Conservation (phyloP, 1,139 yeast species). For the Geotrichum macrosporum region DNA sequence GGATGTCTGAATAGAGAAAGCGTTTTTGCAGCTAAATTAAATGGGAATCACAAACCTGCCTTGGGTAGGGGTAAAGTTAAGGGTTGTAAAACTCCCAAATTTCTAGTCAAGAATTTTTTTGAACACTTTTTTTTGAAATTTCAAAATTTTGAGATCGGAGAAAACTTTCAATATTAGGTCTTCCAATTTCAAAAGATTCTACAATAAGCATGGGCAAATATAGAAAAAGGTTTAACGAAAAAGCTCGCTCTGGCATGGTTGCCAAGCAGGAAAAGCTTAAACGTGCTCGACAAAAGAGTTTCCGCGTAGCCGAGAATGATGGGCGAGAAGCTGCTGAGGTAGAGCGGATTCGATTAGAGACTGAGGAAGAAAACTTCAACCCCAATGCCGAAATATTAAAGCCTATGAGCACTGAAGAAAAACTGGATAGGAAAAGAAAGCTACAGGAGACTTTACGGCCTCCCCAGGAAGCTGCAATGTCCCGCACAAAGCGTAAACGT, state of each 20-base stretch:
- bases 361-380: slow-evolving; percentile 36
- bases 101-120: slow-evolving; percentile 4
- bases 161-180: background rate
- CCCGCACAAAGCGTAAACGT: slow-evolving; percentile 67
- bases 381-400: slow-evolving; percentile 59
- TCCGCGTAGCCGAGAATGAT: slow-evolving; percentile 24
- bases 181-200: too few relatives aligned
- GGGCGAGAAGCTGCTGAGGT: slow-evolving; percentile 45
- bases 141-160: background rate
- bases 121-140: background rate
- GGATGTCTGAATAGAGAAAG: too few relatives aligned
- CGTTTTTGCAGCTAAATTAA: background rate
- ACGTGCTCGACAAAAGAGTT: slow-evolving; percentile 63
- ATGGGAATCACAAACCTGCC: background rate
- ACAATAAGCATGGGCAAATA: slow-evolving; percentile 63
- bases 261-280: slow-evolving; percentile 72
- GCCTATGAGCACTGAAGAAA: slow-evolving; percentile 52
- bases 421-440: slow-evolving; percentile 59
- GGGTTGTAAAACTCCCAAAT: slow-evolving; percentile 12
- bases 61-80: slow-evolving; percentile 5
- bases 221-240: slow-evolving; percentile 75
- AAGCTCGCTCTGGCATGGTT: slow-evolving; percentile 80
- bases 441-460: slow-evolving; percentile 55
- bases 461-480: slow-evolving; percentile 59
- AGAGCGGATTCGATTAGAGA: slow-evolving; percentile 31